These are phyloP conservation scores for Candida neerlandica DNA, from an alignment of 1,139 yeast species.

Conservation along the genomic window DNA sequence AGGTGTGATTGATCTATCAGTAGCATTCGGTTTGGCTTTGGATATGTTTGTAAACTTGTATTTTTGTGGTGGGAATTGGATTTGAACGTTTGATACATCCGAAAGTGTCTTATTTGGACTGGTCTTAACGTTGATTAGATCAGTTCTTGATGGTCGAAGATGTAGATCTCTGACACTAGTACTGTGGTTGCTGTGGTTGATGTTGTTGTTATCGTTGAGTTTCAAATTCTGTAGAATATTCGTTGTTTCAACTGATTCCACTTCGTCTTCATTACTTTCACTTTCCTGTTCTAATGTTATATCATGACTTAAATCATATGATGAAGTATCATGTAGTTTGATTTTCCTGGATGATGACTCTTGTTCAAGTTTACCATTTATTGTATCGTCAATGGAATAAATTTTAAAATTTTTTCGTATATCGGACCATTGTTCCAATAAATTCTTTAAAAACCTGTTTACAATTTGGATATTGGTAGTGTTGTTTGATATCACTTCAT, in stretches of 20 bases:
- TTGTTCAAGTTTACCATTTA: slow-evolving; percentile 19
- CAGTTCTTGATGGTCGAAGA: slow-evolving; percentile 1
- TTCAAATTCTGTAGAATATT: neutral
- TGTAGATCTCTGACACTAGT: neutral
- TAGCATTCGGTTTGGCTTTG: neutral
- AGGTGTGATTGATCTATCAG: neutral
- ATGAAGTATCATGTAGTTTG: slow-evolving; percentile 25
- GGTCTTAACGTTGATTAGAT: neutral
- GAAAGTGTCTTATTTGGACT: slow-evolving; percentile 14
- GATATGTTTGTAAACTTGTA: slow-evolving; percentile 27
- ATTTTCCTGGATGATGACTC: neutral
- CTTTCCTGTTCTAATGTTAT: slow-evolving; percentile 28
- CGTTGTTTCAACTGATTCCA: slow-evolving; percentile 1
- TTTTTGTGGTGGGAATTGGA: slow-evolving; percentile 45
- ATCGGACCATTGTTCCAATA: slow-evolving; percentile 47
- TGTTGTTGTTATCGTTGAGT: neutral
- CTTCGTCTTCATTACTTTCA: slow-evolving; percentile 9
- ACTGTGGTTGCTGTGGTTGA: neutral
- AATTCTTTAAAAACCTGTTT: slow-evolving; percentile 50
- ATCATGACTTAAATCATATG: slow-evolving; percentile 35
- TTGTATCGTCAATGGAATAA: slow-evolving; percentile 24
- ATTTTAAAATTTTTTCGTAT: slow-evolving; percentile 19
- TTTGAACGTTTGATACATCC: slow-evolving; percentile 28
- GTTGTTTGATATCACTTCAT: slow-evolving; percentile 47
- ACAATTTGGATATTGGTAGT: slow-evolving; percentile 53